Evolutionary conservation across 805 yeast genomes (phyloP).

Genomic region (Saturnispora diversa): DNA sequence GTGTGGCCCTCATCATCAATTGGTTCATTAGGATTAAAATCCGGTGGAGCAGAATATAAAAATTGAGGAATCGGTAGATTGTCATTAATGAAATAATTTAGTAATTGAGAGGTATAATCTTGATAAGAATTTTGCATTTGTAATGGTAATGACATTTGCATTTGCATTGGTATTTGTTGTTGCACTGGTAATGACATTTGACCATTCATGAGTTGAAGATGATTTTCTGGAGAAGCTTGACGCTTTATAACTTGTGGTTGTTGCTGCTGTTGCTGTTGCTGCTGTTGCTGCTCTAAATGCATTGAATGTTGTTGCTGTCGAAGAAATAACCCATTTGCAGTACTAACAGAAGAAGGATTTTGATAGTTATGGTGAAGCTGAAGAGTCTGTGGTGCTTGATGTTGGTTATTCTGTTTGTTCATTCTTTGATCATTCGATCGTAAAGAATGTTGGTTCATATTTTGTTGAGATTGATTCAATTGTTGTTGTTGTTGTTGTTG

Average conservation of each 20-base stretch:
- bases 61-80: conserved; percentile 31
- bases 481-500: conserved; percentile 17
- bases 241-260: conserved; percentile 17
- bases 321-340: too few relatives aligned
- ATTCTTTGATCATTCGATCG: too few relatives aligned
- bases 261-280: conserved; percentile 11
- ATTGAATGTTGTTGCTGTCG: conserved; percentile 2
- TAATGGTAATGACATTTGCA: conserved; percentile 3
- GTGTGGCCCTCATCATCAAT: conserved; percentile 79
- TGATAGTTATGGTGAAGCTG: too few relatives aligned
- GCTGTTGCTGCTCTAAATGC: conserved; percentile 6
- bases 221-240: conserved; percentile 7
- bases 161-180: conserved; percentile 4
- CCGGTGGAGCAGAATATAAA: conserved; percentile 49
- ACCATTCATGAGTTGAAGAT: not conserved
- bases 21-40: conserved; percentile 56
- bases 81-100: conserved; percentile 48
- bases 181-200: conserved; percentile 8
- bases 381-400: conserved; percentile 14
- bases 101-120: conserved; percentile 33
- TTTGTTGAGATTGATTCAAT: conserved; percentile 8
- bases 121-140: too few relatives aligned
- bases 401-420: too few relatives aligned
- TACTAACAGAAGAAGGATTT: too few relatives aligned
- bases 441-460: too few relatives aligned